Base-by-base conservation (phyloP, 2,329 filamentous ascomycete genomes). In the Scedosporium boydii region DNA sequence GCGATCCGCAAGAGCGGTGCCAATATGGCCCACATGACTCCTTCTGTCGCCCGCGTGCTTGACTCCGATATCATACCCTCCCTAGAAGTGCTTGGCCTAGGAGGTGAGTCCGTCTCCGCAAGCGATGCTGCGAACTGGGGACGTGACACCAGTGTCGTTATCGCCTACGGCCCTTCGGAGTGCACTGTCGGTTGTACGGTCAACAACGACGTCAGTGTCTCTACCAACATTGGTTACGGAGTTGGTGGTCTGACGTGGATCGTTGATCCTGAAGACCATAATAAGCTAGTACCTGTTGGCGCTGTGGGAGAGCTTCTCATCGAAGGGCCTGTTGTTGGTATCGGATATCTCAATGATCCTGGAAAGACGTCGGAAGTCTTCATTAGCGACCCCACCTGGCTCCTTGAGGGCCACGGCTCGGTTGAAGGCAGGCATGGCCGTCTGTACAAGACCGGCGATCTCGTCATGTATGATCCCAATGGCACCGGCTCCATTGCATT, bases 401-500 rank as follows among this genome's bases (percentile, higher is more conserved):
- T 82, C 0, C 70, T 75, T 3, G 69, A 70, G 0, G 79, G 79
- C 5, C 69, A 74, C 23, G 71, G 70, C 1, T 61, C 68, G 0
- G 64, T 69, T 1, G 62, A 72, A 0, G 79, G 79, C 2, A 73
- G 77, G 4, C 67, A 63, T 7, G 78, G 78, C 1, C 74, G 79
- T 4, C 66, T 87, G 1, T 87, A 87, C 68, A 83, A 82, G 67
- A 86, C 84, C 0, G 85, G 84, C 1, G 84, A 87, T 65, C 72
- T 87, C 0, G 84, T 82, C 1, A 76, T 75, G 27, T 84, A 85
- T 62, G 76, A 82, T 53, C 70, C 73, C 0, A 79, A 86, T 59
- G 79, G 80, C 1, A 78, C 83, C 42, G 81, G 81, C 0, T 77
- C 77, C 6, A 78, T 87, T 46, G 71, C 80, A 7, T 86, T 84